Evolutionary conservation across 2,329 filamentous ascomycete species (phyloP).

Genomic region (Helotiales sp.): DNA sequence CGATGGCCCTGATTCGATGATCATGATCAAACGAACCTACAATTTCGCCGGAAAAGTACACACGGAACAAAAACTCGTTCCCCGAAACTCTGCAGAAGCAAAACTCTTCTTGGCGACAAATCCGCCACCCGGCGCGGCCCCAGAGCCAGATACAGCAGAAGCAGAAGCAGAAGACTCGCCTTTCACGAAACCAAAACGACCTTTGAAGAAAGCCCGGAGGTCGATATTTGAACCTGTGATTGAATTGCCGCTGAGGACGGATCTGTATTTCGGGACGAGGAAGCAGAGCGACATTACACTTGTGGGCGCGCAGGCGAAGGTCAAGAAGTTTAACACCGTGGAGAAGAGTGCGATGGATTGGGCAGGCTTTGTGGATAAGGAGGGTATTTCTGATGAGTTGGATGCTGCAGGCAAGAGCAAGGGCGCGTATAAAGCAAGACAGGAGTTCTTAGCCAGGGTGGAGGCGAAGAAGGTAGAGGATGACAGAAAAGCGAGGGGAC

Average conservation of each 20-base stretch:
- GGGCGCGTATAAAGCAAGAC: slow-evolving; percentile 63
- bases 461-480: slow-evolving; percentile 67
- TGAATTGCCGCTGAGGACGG: slow-evolving; percentile 53
- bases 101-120: slow-evolving; percentile 64
- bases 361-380: slow-evolving; percentile 73
- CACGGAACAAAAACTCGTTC: slow-evolving; percentile 72
- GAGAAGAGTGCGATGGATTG: slow-evolving; percentile 77
- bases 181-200: slow-evolving; percentile 40
- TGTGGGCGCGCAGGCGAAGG: slow-evolving; percentile 54
- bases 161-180: slow-evolving; percentile 49
- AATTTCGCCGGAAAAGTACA: slow-evolving; percentile 76
- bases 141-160: slow-evolving; percentile 34
- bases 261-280: slow-evolving; percentile 63
- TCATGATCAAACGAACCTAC: slow-evolving; percentile 73
- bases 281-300: slow-evolving; percentile 22
- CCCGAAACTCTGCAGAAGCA: slow-evolving; percentile 68
- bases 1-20: slow-evolving; percentile 45
- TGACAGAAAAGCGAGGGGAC: slow-evolving; percentile 55
- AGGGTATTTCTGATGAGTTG: slow-evolving; percentile 72
- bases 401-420: slow-evolving; percentile 68
- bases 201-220: slow-evolving; percentile 47
- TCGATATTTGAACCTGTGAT: slow-evolving; percentile 66
- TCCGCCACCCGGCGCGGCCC: slow-evolving; percentile 28
- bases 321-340: slow-evolving; percentile 72
- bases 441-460: slow-evolving; percentile 70